A percentile compares a stretch with the other conserved stretches of the same genome.
Conservation (phyloP, 345 rosid species). For the Hirschfeldia incana region DNA sequence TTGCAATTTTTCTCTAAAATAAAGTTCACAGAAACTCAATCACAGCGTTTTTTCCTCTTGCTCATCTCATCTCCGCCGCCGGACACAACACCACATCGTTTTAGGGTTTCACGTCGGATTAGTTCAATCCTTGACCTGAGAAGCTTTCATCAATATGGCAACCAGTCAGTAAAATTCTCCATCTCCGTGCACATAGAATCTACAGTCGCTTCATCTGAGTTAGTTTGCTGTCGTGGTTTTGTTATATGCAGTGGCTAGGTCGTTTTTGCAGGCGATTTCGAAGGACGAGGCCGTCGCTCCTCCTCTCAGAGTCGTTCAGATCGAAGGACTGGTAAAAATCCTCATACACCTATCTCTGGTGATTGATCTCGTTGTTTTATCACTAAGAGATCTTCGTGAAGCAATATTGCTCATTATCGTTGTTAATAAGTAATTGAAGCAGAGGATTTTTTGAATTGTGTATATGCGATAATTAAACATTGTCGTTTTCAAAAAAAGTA, state of each 20-base stretch:
- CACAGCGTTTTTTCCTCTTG: neutral
- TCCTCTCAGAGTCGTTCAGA: conserved; percentile 96
- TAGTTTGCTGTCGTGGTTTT: too few relatives aligned
- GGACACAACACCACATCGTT: conserved; percentile 4
- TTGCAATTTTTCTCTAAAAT: neutral
- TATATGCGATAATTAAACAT: too few relatives aligned
- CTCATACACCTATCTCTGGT: too few relatives aligned
- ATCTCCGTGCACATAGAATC: neutral
- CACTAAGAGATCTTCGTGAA: neutral
- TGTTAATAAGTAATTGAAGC: too few relatives aligned
- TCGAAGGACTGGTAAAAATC: conserved; percentile 98
- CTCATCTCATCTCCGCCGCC: conserved; percentile 30
- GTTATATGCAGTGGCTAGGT: conserved; percentile 49
- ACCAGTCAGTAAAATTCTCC: conserved; percentile 20
- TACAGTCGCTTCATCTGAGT: too few relatives aligned
- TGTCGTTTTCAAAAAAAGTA: neutral
- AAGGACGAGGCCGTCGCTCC: conserved; percentile 80
- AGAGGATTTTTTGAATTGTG: too few relatives aligned
- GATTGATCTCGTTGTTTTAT: neutral
- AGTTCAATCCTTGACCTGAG: neutral
- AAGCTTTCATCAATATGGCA: conserved; percentile 32
- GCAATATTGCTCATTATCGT: neutral
- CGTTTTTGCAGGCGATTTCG: conserved; percentile 81
- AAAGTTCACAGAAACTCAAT: conserved; percentile 27
- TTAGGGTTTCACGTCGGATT: conserved; percentile 34